A percentile compares a stretch with the other conserved stretches of the same genome.
These are phyloP conservation scores for Cochlearia excelsa DNA, from an alignment of 345 rosid genomes.

Conservation along the genomic window DNA sequence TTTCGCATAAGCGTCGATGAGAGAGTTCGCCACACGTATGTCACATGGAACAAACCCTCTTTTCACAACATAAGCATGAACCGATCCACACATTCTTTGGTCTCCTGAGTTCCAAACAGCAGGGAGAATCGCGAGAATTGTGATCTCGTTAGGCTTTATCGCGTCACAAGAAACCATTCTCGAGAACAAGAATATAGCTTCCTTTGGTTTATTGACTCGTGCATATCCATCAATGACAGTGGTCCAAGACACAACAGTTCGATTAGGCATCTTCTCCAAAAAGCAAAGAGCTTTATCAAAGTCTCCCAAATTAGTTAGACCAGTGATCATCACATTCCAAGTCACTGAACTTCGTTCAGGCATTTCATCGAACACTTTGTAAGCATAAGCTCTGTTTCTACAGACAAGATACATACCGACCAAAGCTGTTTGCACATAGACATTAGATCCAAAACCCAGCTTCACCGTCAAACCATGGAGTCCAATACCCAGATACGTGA, in stretches of 20 bases:
- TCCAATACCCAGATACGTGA: conserved; percentile 46
- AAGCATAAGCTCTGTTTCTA: conserved; percentile 37
- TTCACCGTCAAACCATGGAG: conserved; percentile 55
- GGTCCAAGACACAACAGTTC: conserved; percentile 78
- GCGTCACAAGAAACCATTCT: conserved; percentile 58
- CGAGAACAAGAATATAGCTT: conserved; percentile 63
- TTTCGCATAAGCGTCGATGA: conserved; percentile 68
- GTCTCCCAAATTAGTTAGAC: conserved; percentile 55
- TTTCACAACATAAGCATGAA: conserved; percentile 62
- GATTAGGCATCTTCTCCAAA: conserved; percentile 60
- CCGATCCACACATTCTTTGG: conserved; percentile 45
- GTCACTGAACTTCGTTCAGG: conserved; percentile 57
- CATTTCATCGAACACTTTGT: conserved; percentile 66
- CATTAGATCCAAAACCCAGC: conserved; percentile 57
- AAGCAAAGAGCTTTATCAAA: conserved; percentile 53
- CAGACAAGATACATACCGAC: conserved; percentile 41
- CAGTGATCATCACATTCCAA: conserved; percentile 85
- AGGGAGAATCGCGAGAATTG: conserved; percentile 63
- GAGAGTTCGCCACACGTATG: conserved; percentile 61
- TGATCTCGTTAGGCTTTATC: conserved; percentile 54
- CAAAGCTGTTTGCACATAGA: conserved; percentile 70
- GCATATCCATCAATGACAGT: conserved; percentile 76
- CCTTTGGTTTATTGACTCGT: conserved; percentile 40
- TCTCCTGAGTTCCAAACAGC: conserved; percentile 55
- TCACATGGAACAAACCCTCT: conserved; percentile 52